Base-by-base conservation (phyloP, 805 yeast genomes). In the Myxozyma geophila region DNA sequence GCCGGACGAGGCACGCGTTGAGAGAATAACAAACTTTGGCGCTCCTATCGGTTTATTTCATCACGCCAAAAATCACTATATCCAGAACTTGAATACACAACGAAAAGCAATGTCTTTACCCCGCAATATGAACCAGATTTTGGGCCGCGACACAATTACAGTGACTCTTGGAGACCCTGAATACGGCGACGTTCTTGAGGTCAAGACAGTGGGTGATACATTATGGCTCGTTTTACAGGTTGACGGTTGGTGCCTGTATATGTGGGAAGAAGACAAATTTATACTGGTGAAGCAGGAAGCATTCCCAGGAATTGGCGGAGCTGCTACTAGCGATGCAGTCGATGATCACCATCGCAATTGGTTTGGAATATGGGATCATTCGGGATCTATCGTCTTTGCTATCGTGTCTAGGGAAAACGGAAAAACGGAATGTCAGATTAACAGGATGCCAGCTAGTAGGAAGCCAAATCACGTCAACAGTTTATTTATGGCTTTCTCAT, bases 191-290 rank as follows among this genome's bases (percentile, higher is more conserved):
- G 33, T 66, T 7, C 35, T 47, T 5, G 43, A 60, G 1, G 67
- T 66, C 10, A 60, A 58, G 19, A 66, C 56, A 12, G 69, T 63
- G 13, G 68, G 68, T 28, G 69, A 66, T 12, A 59, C 64, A 13
- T 33, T 56, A 3, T 66, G 69, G 69, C 60, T 66, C 35, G 39
- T 64, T 17, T 36, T 59, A 8, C 69, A 66, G 37, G 41, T 44
- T 21, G 51, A 56, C 21, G 69, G 69, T n/a, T 66, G 69, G 69
- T 56, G 58, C 37, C 49, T 66, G n/a, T 62, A 66, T 47, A 58
- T 64, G 48, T 66, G 69, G 69, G 69, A 66, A 43, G 69, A 59
- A 40, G 69, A 66, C 57, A 40, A 48, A 36, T 66, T 66, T 43
- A 23, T 35, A 12, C 40, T 35, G 9, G 56, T 66, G 35, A 28